These are phyloP conservation scores for Nemania sp. DNA, from an alignment of 2,329 filamentous ascomycete genomes.

Conservation along the genomic window DNA sequence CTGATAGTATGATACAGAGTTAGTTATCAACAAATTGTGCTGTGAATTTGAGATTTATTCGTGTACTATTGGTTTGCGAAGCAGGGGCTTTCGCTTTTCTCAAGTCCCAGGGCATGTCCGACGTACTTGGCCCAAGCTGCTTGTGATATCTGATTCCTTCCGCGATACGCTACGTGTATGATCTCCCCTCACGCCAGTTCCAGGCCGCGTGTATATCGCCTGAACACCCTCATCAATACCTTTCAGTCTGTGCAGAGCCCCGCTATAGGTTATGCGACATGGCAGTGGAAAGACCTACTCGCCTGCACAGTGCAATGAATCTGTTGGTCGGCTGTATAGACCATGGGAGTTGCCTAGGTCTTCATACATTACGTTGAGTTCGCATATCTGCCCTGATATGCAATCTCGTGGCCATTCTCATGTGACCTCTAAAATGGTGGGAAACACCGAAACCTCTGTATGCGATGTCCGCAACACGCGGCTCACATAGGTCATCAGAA, in stretches of 20 bases:
- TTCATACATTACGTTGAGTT: neutral
- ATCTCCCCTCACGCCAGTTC: neutral
- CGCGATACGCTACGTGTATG: neutral
- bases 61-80: neutral
- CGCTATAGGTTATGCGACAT: neutral
- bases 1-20: neutral
- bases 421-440: neutral
- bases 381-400: neutral
- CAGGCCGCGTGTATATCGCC: neutral
- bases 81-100: neutral
- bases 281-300: neutral
- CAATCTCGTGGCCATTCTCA: slow-evolving; percentile 1
- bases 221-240: neutral
- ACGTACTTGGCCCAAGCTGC: neutral
- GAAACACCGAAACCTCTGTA: neutral
- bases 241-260: neutral
- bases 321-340: neutral
- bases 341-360: neutral
- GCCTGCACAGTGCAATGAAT: neutral
- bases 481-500: slow-evolving; percentile 26
- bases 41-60: neutral
- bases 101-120: no score
- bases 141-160: neutral
- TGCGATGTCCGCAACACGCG: neutral
- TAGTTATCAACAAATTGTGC: neutral